phyloP scores from a whole-genome alignment of 805 yeast genomes.

The Candida michaelii region DNA sequence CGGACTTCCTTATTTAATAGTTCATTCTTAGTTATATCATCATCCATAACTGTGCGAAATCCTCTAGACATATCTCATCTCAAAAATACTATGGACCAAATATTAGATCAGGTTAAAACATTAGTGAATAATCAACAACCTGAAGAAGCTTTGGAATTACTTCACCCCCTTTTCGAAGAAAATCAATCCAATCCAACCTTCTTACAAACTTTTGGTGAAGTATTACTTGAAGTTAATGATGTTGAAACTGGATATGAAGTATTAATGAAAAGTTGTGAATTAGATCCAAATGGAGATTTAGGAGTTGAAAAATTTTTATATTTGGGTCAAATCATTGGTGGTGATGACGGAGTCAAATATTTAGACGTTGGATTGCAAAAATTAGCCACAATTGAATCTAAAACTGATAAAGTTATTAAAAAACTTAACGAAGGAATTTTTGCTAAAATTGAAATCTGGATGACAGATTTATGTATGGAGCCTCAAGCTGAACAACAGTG shows the following conservation, averaged over 20 bases:
- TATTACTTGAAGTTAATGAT: conserved; percentile 74
- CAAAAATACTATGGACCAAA: conserved; percentile 5
- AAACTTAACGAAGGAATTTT: conserved; percentile 77
- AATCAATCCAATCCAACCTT: conserved; percentile 42
- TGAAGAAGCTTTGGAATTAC: conserved; percentile 50
- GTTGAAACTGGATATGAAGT: conserved; percentile 74
- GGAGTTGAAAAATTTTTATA: conserved; percentile 86
- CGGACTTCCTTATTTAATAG: conserved; percentile 50
- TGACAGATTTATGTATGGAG: conserved; percentile 97
- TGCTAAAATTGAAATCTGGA: conserved; percentile 90
- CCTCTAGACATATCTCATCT: conserved; percentile 6
- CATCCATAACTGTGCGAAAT: not conserved
- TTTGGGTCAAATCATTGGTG: conserved; percentile 89
- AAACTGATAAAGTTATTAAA: conserved; percentile 31
- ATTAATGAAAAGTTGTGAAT: conserved; percentile 57
- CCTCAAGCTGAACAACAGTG: conserved; percentile 82
- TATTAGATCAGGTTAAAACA: conserved; percentile 4
- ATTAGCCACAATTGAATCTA: conserved; percentile 27
- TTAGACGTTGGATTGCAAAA: conserved; percentile 60
- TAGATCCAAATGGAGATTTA: conserved; percentile 63
- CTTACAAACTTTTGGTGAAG: conserved; percentile 69
- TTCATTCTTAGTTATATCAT: not conserved
- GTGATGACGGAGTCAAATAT: conserved; percentile 63
- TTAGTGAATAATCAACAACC: conserved; percentile 34
- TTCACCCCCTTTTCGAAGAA: conserved; percentile 37